phyloP scores from a whole-genome alignment of 176 grass and related monocot genomes.

The Guadua angustifolia region DNA sequence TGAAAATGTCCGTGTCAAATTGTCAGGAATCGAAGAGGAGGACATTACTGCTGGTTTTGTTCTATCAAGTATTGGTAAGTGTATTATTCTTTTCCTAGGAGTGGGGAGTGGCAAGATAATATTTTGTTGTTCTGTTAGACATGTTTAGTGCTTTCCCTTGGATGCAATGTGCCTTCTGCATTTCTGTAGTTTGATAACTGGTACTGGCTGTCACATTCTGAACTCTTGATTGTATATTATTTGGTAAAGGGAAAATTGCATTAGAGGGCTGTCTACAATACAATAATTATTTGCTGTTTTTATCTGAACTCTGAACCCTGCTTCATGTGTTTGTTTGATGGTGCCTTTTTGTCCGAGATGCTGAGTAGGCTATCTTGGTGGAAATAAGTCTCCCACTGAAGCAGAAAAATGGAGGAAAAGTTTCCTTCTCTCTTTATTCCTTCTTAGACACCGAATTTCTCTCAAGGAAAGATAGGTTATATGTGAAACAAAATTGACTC shows the following conservation, averaged over 20 bases:
- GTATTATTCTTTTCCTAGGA: neutral
- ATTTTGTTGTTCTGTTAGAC: neutral
- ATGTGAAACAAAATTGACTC: neutral
- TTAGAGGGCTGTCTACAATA: neutral
- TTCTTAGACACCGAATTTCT: neutral
- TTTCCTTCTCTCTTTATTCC: neutral
- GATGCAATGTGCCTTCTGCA: neutral
- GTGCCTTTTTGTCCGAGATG: neutral
- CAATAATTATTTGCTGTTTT: neutral
- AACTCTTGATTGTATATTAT: neutral
- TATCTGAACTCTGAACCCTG: neutral
- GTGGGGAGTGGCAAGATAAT: neutral
- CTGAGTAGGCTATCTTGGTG: neutral
- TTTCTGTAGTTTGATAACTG: neutral
- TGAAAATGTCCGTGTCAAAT: slow-evolving; percentile 65
- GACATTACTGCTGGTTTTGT: slow-evolving; percentile 67
- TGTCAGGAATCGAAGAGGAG: slow-evolving; percentile 73
- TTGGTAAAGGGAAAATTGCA: neutral
- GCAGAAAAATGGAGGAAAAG: neutral
- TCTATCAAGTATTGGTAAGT: slow-evolving; percentile 63
- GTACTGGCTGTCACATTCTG: neutral
- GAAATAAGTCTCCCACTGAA: neutral
- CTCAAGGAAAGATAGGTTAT: neutral
- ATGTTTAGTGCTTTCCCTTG: neutral
- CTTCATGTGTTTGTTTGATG: neutral